These are phyloP conservation scores for Alternaria viburni DNA, from an alignment of 2,329 filamentous ascomycete genomes.

Conservation along the genomic window DNA sequence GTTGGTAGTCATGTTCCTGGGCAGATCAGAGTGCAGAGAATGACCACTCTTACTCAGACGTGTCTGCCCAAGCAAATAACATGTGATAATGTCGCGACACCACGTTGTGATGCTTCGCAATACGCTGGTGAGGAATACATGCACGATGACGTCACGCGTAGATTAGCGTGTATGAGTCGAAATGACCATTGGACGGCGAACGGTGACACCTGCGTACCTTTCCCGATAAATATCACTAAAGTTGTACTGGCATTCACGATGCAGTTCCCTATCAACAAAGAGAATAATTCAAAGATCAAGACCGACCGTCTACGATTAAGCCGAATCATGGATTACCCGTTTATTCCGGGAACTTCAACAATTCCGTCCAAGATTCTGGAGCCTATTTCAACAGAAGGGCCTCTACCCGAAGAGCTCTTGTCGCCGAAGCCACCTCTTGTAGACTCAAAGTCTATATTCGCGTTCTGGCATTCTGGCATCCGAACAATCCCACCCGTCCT, in stretches of 20 bases:
- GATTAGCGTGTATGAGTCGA: constrained; percentile 2
- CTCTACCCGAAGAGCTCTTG: constrained; percentile 14
- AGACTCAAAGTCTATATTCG: constrained; percentile 62
- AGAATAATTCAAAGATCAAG: background rate
- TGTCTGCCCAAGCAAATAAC: background rate
- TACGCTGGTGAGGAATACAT: background rate
- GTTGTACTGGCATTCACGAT: background rate
- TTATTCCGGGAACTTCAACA: background rate
- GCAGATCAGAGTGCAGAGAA: background rate
- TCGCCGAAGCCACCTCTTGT: constrained; percentile 45
- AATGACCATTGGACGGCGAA: background rate
- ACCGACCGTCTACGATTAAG: background rate
- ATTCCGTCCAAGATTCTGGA: background rate
- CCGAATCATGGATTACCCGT: background rate
- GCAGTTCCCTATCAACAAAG: background rate
- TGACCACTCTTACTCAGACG: background rate
- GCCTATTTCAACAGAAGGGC: background rate
- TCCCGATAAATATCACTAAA: background rate
- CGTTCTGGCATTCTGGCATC: constrained; percentile 64
- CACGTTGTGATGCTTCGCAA: background rate
- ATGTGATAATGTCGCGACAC: background rate
- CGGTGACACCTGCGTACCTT: background rate
- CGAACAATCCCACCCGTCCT: constrained; percentile 58
- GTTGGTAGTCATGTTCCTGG: background rate
- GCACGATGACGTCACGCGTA: background rate